Conservation (phyloP, 306 rosid species). For the Fragaria iinumae region DNA sequence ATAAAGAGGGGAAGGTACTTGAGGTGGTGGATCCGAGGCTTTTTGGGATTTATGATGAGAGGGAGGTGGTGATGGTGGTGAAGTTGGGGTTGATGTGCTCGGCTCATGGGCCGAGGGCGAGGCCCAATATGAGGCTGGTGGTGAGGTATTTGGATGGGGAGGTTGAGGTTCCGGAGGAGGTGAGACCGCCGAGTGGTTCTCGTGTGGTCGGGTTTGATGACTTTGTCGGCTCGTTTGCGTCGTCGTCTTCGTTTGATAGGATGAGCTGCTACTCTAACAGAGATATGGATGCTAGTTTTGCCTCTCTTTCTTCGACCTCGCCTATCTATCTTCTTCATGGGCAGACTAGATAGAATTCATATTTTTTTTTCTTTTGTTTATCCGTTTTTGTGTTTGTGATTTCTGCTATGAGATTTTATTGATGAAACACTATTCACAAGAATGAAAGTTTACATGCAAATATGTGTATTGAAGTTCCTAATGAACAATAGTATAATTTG, state of each 20-base stretch:
- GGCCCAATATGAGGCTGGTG: slow-evolving; percentile 68
- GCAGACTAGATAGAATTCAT: slow-evolving; percentile 31
- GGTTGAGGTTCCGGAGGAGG: slow-evolving; percentile 34
- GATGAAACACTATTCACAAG: not conserved
- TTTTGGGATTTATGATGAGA: slow-evolving; percentile 39
- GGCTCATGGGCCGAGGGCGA: slow-evolving; percentile 32
- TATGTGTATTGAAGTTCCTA: not conserved
- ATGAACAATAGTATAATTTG: not conserved
- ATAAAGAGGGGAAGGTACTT: slow-evolving; percentile 40
- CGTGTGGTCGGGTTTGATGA: slow-evolving; percentile 61
- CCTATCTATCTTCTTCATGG: slow-evolving; percentile 48
- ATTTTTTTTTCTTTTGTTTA: not conserved
- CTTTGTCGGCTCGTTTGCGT: slow-evolving; percentile 51
- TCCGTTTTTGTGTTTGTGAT: not conserved
- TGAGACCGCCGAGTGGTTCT: slow-evolving; percentile 34
- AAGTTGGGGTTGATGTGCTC: slow-evolving; percentile 74
- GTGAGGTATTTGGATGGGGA: slow-evolving; percentile 72
- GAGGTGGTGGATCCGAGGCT: slow-evolving; percentile 58
- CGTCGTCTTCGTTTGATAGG: slow-evolving; percentile 57
- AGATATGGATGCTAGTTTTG: slow-evolving; percentile 40
- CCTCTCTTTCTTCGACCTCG: slow-evolving; percentile 43
- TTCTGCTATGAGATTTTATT: not conserved
- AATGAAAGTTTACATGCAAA: not conserved
- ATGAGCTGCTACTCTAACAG: slow-evolving; percentile 43
- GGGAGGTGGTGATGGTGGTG: slow-evolving; percentile 48